A percentile compares a stretch with the other conserved stretches of the same genome.
Conservation (phyloP, 2,329 filamentous ascomycete species). For the Cladobotryum protrusum region DNA sequence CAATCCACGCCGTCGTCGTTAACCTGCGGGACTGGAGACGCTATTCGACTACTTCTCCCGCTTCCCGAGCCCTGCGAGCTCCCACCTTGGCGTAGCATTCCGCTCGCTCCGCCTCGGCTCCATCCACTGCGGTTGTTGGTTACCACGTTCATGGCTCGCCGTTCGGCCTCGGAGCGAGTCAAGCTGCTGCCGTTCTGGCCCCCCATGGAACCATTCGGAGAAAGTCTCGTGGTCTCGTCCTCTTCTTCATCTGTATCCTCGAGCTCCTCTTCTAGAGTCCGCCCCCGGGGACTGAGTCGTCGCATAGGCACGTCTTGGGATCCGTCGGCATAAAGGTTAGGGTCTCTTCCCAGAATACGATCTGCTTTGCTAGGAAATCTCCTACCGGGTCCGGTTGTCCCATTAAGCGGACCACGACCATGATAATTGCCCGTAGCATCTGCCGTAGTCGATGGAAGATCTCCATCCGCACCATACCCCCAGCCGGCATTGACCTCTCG, state of each 20-base stretch:
- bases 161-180: conserved; percentile 34
- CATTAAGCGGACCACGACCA: conserved; percentile 13
- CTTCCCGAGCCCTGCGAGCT: conserved; percentile 19
- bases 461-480: conserved; percentile 38
- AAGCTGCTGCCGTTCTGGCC: background rate
- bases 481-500: conserved; percentile 63
- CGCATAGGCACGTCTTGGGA: conserved; percentile 40
- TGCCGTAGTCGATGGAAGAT: conserved; percentile 5
- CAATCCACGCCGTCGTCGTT: conserved; percentile 31
- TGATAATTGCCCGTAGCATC: conserved; percentile 16
- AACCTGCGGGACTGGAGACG: conserved; percentile 14
- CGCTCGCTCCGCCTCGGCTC: conserved; percentile 37
- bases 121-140: conserved; percentile 30
- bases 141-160: conserved; percentile 40
- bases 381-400: conserved; percentile 25
- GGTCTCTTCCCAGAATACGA: conserved; percentile 51
- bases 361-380: conserved; percentile 50
- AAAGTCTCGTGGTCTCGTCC: conserved; percentile 19
- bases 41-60: conserved; percentile 13
- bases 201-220: background rate
- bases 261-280: conserved; percentile 37
- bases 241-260: conserved; percentile 34
- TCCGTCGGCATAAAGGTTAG: conserved; percentile 48
- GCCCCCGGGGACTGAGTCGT: conserved; percentile 41
- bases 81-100: conserved; percentile 33